Conservation (phyloP, 257 asterid genomes). For the Gentiana dahurica region DNA sequence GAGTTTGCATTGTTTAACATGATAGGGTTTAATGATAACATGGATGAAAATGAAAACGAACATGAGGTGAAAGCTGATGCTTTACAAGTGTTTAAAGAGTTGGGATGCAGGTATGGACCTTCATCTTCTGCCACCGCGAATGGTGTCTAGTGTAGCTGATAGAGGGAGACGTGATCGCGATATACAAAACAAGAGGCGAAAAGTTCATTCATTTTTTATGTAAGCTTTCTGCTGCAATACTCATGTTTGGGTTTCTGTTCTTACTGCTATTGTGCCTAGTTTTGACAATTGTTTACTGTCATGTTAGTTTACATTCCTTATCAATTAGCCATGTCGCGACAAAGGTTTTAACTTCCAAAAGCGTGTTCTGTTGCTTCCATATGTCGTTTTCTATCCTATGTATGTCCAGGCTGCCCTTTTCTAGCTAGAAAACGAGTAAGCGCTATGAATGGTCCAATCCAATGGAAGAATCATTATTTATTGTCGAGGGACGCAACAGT, state of each 20-base stretch:
- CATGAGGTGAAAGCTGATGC: conserved; percentile 7
- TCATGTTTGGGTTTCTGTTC: background rate
- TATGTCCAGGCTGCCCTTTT: too few relatives aligned
- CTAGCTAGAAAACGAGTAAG: too few relatives aligned
- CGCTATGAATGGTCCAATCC: too few relatives aligned
- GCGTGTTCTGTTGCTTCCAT: too few relatives aligned
- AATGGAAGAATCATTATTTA: too few relatives aligned
- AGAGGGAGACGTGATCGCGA: conserved; percentile 26
- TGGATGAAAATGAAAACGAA: conserved; percentile 21
- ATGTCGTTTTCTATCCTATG: too few relatives aligned
- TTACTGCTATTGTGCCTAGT: background rate
- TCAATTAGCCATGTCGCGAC: too few relatives aligned
- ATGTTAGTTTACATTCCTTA: too few relatives aligned
- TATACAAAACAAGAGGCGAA: conserved; percentile 66
- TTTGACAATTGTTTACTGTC: background rate
- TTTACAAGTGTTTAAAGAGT: conserved; percentile 10
- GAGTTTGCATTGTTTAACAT: conserved; percentile 22
- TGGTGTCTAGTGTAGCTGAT: conserved; percentile 15
- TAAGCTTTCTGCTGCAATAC: conserved; percentile 23
- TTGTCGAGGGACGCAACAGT: too few relatives aligned
- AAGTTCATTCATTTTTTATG: conserved; percentile 70
- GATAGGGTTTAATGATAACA: conserved; percentile 20
- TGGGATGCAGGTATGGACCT: conserved; percentile 67
- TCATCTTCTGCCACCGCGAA: conserved; percentile 27
- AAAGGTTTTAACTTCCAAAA: too few relatives aligned